Base-by-base conservation (phyloP, 495 filamentous ascomycete species). In the Penicillium manginii region DNA sequence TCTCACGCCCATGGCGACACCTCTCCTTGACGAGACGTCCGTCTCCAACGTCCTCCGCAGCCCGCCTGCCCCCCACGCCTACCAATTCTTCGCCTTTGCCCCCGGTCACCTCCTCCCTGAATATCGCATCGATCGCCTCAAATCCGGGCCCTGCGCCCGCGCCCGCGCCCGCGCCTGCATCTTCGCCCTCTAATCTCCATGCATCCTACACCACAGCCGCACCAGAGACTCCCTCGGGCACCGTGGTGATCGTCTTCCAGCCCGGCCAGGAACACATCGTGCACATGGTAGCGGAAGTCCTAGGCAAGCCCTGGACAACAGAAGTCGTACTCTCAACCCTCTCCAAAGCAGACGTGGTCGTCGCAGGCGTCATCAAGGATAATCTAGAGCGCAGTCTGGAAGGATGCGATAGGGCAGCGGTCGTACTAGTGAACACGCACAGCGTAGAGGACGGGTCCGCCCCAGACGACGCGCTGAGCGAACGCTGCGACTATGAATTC, bases 401-500 rank as follows among this genome's bases (percentile, higher is more conserved):
- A 45, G 70, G 62, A 1, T 66, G 61, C 40, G 78, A 88, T 61
- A 77, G 71, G 47, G 68, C 73, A 17, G 68, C 78, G 46, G 70
- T 86, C 31, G 77, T 88, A 26, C 69, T 87, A 40, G 89, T 92
- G 63, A 89, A 91, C 62, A 84, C 85, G 3, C 88, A 92, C 60
- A 89, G 87, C 66, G 84, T 91, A 55, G 86, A 86, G 58, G 79
- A 86, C 39, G 84, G 86, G 19, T 87, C 88, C 71, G 82, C 83
- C 11, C 85, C 84, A 17, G 86, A 89, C 57, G 77, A 85, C 37
- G 65, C 78, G 37, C 78, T 91, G 23, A 88, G 84, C 3, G 78
- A 84, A 29, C 66, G 77, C 18, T 91, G 88, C 69, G 85, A 92
- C 69, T 92, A 91, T 72, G 91, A 94, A 71, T 94, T 92, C 61